Conservation (phyloP, 495 filamentous ascomycete genomes). For the Penicillium simplicissimum region DNA sequence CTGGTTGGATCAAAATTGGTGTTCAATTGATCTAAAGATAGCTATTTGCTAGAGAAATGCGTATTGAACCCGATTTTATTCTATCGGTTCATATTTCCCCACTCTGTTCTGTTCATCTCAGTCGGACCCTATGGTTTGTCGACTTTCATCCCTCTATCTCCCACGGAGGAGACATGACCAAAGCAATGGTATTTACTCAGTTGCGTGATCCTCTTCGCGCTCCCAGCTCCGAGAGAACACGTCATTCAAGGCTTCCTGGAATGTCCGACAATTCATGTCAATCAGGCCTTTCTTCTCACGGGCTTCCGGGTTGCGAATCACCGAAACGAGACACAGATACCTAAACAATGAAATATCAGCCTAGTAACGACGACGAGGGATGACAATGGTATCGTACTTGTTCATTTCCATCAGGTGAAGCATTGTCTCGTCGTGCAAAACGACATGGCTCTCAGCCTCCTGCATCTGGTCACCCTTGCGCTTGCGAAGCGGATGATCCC, state of each 20-base stretch:
- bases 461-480: slow-evolving; percentile 64
- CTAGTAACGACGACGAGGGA: neutral
- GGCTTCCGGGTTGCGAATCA: slow-evolving; percentile 65
- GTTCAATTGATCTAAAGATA: neutral
- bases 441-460: slow-evolving; percentile 77
- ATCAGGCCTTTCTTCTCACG: slow-evolving; percentile 59
- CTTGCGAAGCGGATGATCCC: slow-evolving; percentile 58
- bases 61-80: neutral
- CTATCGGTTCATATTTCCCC: neutral
- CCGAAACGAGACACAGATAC: slow-evolving; percentile 70
- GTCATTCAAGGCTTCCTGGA: slow-evolving; percentile 59
- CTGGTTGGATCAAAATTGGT: neutral
- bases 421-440: slow-evolving; percentile 74
- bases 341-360: slow-evolving; percentile 29
- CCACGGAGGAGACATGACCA: neutral
- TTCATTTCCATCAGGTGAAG: slow-evolving; percentile 91
- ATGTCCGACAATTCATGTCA: slow-evolving; percentile 62
- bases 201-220: slow-evolving; percentile 25
- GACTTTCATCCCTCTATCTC: neutral
- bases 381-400: slow-evolving; percentile 55
- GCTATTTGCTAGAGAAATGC: neutral
- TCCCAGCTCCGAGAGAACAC: slow-evolving; percentile 57
- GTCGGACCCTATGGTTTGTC: neutral
- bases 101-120: neutral
- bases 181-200: neutral